phyloP scores from a whole-genome alignment of 2,329 filamentous ascomycete species.

The Trichoderma koningii region DNA sequence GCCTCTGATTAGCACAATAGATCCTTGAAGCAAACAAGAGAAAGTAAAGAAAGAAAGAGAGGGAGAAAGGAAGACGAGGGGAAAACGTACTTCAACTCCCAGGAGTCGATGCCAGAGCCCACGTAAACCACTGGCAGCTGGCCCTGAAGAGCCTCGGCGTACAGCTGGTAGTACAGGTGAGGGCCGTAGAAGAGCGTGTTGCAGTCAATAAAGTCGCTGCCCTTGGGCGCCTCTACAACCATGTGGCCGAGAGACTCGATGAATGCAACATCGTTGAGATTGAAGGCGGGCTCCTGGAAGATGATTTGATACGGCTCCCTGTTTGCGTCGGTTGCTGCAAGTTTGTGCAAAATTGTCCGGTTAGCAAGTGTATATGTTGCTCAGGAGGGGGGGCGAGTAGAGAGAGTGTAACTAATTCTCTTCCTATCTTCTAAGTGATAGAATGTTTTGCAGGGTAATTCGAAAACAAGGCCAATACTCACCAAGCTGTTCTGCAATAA shows the following conservation, averaged over 20 bases:
- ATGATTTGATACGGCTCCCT: conserved; percentile 42
- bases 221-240: conserved; percentile 54
- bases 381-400: background rate
- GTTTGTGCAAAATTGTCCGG: background rate
- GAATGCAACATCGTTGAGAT: conserved; percentile 51
- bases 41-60: too few species aligned
- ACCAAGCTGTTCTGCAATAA: conserved; percentile 51
- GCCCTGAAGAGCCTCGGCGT: conserved; percentile 51
- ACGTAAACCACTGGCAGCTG: conserved; percentile 57
- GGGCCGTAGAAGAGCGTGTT: conserved; percentile 62
- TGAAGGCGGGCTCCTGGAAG: conserved; percentile 60
- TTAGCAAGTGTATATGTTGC: background rate
- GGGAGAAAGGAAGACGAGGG: background rate
- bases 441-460: too few species aligned
- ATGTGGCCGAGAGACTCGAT: conserved; percentile 46
- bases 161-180: conserved; percentile 60
- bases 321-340: background rate
- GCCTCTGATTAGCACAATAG: background rate
- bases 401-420: background rate
- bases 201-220: conserved; percentile 51
- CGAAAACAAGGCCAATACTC: background rate
- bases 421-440: too few species aligned
- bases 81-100: conserved; percentile 49
- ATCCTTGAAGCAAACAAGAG: background rate
- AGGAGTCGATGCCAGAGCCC: conserved; percentile 56